phyloP scores from a whole-genome alignment of 2,329 filamentous ascomycete genomes.

The Pestalotiopsis sp. region DNA sequence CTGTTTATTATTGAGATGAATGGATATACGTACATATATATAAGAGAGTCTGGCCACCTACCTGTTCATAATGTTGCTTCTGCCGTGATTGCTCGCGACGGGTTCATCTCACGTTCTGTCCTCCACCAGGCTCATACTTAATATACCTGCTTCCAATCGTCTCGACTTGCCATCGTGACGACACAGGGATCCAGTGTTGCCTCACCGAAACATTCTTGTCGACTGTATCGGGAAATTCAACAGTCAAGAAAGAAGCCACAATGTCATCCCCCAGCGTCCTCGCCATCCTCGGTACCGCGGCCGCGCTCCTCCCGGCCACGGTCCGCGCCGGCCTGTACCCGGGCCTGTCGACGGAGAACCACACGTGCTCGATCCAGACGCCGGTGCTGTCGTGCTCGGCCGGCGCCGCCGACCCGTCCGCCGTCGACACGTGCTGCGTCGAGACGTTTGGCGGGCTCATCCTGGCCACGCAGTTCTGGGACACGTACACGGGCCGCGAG shows the following conservation, averaged over 20 bases:
- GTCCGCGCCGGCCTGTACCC: conserved; percentile 42
- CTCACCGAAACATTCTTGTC: neutral
- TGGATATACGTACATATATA: conserved; percentile 13
- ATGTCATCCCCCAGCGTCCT: conserved; percentile 8
- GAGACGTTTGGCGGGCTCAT: conserved; percentile 68
- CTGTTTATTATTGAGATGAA: conserved; percentile 15
- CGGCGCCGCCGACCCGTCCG: conserved; percentile 41
- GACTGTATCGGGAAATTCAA: neutral
- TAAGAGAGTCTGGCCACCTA: neutral
- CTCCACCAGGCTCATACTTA: too few species aligned
- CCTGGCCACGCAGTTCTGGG: conserved; percentile 67
- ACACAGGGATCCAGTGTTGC: too few species aligned
- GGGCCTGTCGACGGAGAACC: conserved; percentile 53
- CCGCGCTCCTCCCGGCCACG: conserved; percentile 30
- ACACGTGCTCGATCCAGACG: conserved; percentile 54
- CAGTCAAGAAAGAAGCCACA: neutral
- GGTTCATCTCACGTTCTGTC: neutral
- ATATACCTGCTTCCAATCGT: too few species aligned
- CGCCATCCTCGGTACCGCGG: conserved; percentile 18
- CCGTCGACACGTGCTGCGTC: conserved; percentile 64
- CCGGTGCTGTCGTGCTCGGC: conserved; percentile 51
- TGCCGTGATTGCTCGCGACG: neutral
- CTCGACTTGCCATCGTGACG: too few species aligned
- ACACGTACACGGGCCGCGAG: conserved; percentile 64
- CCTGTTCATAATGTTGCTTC: neutral